Conservation (phyloP, 495 filamentous ascomycete species). For the Penicillium cataractarum region DNA sequence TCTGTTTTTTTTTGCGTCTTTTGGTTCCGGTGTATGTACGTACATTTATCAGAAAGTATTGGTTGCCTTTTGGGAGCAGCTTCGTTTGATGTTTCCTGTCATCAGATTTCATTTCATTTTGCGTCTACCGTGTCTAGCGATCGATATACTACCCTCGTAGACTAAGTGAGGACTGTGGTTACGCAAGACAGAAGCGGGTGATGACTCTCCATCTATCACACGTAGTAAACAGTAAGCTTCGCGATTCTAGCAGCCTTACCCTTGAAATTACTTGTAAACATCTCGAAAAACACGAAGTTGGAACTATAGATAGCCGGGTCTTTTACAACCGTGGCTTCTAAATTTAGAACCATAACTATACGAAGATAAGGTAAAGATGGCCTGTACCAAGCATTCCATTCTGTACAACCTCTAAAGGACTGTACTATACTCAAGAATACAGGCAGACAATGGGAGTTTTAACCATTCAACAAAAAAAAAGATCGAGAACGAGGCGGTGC, state of each 20-base stretch:
- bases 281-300: neutral
- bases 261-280: neutral
- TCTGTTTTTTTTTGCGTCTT: slow-evolving; percentile 16
- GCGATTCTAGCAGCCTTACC: no score
- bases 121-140: neutral
- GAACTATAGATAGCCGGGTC: neutral
- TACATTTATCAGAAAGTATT: slow-evolving; percentile 23
- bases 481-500: neutral
- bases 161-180: neutral
- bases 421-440: neutral
- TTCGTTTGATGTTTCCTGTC: neutral
- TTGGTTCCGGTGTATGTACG: slow-evolving; percentile 19
- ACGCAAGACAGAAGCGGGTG: neutral
- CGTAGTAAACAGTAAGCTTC: no score
- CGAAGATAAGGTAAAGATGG: neutral
- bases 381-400: slow-evolving; percentile 1
- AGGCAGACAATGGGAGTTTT: neutral
- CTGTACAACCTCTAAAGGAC: neutral
- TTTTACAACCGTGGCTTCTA: neutral
- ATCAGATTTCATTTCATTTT: neutral
- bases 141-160: neutral
- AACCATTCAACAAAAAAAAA: neutral
- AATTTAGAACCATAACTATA: neutral
- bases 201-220: no score
- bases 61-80: slow-evolving; percentile 1